phyloP scores from a whole-genome alignment of 73 alveolate genomes.

The Paramecium biaurelia region DNA sequence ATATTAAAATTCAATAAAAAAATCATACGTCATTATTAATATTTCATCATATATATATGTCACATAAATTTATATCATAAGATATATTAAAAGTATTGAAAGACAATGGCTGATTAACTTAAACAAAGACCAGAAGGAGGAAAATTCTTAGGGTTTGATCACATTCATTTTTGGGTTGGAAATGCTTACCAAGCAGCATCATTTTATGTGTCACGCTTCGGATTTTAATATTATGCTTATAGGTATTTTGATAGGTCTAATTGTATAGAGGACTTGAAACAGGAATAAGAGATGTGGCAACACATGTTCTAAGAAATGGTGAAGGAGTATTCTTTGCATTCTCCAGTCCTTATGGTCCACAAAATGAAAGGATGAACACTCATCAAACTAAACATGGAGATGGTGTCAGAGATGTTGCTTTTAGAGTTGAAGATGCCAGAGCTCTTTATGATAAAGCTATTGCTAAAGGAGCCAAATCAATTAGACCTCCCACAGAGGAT shows the following conservation, averaged over 20 bases:
- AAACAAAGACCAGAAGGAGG: conserved; percentile 76
- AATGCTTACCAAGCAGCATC: conserved; percentile 92
- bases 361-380: conserved; percentile 70
- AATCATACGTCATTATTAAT: not conserved
- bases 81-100: not conserved
- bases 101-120: not conserved
- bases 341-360: conserved; percentile 76
- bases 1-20: not conserved
- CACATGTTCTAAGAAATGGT: conserved; percentile 76
- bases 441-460: conserved; percentile 84
- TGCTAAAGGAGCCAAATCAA: conserved; percentile 81
- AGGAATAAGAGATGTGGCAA: conserved; percentile 61
- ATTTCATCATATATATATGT: not conserved
- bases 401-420: conserved; percentile 91
- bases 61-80: not conserved
- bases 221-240: conserved; percentile 66
- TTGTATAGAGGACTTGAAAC: conserved; percentile 58
- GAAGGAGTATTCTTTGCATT: conserved; percentile 73
- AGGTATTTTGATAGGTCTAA: not conserved
- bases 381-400: conserved; percentile 81
- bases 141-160: conserved; percentile 82
- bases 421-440: conserved; percentile 80
- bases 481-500: conserved; percentile 77
- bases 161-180: conserved; percentile 82
- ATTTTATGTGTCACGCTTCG: conserved; percentile 78